Evolutionary conservation across 2,329 filamentous ascomycete genomes (phyloP).

Genomic region (Phaeoacremonium minimum): DNA sequence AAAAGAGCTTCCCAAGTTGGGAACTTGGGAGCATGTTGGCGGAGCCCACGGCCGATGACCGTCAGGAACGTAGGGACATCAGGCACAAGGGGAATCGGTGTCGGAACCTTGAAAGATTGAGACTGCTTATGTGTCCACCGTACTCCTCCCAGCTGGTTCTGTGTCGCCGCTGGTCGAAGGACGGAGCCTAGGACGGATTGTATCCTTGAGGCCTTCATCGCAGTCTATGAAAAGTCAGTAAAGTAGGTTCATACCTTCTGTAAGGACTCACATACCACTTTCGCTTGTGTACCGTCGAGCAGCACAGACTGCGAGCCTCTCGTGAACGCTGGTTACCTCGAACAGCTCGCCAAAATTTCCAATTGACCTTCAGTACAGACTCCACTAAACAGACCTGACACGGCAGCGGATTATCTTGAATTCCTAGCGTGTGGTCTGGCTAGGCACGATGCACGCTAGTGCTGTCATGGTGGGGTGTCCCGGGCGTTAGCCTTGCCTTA

Average conservation of each 20-base stretch:
- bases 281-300: too few relatives aligned
- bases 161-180: constrained; percentile 21
- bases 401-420: too few relatives aligned
- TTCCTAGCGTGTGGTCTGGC: too few relatives aligned
- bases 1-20: constrained; percentile 89
- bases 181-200: constrained; percentile 19
- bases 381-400: too few relatives aligned
- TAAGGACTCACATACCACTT: background rate
- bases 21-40: constrained; percentile 80
- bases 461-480: too few relatives aligned
- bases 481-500: too few relatives aligned
- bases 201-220: constrained; percentile 15
- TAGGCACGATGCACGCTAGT: too few relatives aligned
- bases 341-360: too few relatives aligned
- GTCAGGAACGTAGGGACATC: constrained; percentile 82
- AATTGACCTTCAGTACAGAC: too few relatives aligned
- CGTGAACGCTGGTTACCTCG: too few relatives aligned
- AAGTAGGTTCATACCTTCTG: background rate
- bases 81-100: constrained; percentile 80
- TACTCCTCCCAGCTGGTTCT: constrained; percentile 26
- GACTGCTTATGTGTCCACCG: constrained; percentile 39
- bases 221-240: background rate
- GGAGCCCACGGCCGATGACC: constrained; percentile 83
- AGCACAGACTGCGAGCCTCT: too few relatives aligned
- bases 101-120: constrained; percentile 45